Evolutionary conservation across 352 stramenopile species (phyloP).

Genomic region (Phytophthora sansomeana): DNA sequence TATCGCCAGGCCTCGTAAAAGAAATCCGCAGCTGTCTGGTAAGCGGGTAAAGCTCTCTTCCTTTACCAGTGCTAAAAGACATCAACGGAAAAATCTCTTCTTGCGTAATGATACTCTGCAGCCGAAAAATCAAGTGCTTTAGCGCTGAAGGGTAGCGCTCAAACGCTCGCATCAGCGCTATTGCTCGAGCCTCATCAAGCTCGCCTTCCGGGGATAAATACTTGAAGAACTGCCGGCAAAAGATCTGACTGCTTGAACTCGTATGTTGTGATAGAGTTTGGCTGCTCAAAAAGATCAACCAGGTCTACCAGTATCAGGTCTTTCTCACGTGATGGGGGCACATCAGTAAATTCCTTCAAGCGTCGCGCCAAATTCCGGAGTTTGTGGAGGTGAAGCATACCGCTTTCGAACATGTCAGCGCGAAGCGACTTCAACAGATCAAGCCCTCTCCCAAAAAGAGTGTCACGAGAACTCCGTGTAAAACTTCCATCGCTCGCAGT

Average conservation of each 20-base stretch:
- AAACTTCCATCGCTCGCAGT: slow-evolving; percentile 17
- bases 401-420: slow-evolving; percentile 76
- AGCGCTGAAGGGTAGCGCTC: slow-evolving; percentile 54
- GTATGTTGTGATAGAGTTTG: slow-evolving; percentile 82
- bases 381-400: slow-evolving; percentile 80
- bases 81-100: slow-evolving; percentile 73
- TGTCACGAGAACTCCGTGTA: slow-evolving; percentile 31
- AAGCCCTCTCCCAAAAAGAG: slow-evolving; percentile 64
- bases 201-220: slow-evolving; percentile 52
- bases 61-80: slow-evolving; percentile 70
- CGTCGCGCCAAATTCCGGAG: slow-evolving; percentile 73
- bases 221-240: slow-evolving; percentile 64
- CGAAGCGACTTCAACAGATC: slow-evolving; percentile 65
- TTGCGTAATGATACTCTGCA: slow-evolving; percentile 84
- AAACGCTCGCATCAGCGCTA: slow-evolving; percentile 55
- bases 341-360: slow-evolving; percentile 54
- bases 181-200: slow-evolving; percentile 45
- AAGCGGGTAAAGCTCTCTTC: slow-evolving; percentile 78
- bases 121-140: slow-evolving; percentile 60
- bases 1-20: slow-evolving; percentile 42
- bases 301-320: slow-evolving; percentile 75
- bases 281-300: slow-evolving; percentile 79
- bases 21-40: slow-evolving; percentile 76
- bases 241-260: slow-evolving; percentile 88
- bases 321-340: slow-evolving; percentile 38